Conservation (phyloP, 2,329 filamentous ascomycete species). For the Fusarium fracticaudum region DNA sequence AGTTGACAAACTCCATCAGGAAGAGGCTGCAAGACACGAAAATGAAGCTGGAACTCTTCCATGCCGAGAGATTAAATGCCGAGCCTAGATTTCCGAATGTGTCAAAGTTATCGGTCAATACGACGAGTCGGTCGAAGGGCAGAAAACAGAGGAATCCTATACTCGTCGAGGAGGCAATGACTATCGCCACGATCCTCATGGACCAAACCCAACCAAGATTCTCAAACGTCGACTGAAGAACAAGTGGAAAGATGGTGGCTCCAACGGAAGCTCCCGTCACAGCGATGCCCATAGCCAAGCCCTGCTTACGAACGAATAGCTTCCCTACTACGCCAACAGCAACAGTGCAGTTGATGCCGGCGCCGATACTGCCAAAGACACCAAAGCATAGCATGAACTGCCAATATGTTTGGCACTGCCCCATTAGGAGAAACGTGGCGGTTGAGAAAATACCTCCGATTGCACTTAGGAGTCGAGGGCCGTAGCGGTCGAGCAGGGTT, state of each 20-base stretch:
- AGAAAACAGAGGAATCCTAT: conserved; percentile 47
- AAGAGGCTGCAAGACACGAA: conserved; percentile 53
- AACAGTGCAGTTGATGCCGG: conserved; percentile 47
- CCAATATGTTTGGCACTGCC: conserved; percentile 56
- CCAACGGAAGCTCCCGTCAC: conserved; percentile 38
- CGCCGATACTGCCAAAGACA: conserved; percentile 53
- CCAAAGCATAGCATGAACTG: conserved; percentile 57
- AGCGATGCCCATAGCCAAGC: conserved; percentile 23
- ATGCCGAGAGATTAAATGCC: conserved; percentile 50
- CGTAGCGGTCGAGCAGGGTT: conserved; percentile 57
- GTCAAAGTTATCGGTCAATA: background rate
- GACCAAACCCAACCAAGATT: conserved; percentile 47
- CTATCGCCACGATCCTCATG: conserved; percentile 43
- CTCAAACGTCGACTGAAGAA: conserved; percentile 41
- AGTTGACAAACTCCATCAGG: conserved; percentile 58
- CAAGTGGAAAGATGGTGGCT: conserved; percentile 44
- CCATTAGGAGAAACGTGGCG: conserved; percentile 54
- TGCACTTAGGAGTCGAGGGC: conserved; percentile 51
- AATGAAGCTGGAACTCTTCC: conserved; percentile 49
- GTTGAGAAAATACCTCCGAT: conserved; percentile 49
- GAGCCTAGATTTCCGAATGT: background rate
- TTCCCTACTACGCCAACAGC: conserved; percentile 46
- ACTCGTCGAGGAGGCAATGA: conserved; percentile 35
- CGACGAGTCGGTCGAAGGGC: conserved; percentile 36
- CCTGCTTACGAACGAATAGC: conserved; percentile 17